These are phyloP conservation scores for Tricholoma sp. DNA, from an alignment of 768 basidiomycete genomes.

Conservation along the genomic window DNA sequence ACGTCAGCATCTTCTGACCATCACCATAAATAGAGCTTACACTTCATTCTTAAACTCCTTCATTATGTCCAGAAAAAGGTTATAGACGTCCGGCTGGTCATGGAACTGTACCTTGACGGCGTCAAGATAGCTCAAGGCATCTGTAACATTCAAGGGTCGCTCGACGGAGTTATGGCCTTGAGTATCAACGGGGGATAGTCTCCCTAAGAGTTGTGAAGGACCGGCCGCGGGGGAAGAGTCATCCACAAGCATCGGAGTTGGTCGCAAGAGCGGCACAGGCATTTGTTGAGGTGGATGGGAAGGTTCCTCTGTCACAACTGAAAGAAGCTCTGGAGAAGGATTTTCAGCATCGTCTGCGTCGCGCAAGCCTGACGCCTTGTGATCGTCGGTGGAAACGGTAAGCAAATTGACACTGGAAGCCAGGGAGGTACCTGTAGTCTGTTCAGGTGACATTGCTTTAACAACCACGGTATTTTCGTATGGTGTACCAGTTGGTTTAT, in stretches of 20 bases:
- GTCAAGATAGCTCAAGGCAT: constrained; percentile 89
- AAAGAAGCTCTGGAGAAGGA: background rate
- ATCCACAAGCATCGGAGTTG: constrained; percentile 12
- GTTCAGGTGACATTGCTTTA: background rate
- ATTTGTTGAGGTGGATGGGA: constrained; percentile 4
- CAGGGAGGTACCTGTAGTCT: background rate
- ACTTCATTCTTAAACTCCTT: constrained; percentile 97
- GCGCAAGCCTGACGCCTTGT: background rate
- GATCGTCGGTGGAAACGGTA: background rate
- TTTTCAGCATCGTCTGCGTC: background rate
- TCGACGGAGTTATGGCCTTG: constrained; percentile 27
- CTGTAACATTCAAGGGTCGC: constrained; percentile 88
- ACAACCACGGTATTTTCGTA: background rate
- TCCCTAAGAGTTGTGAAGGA: constrained; percentile 5
- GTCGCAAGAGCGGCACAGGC: constrained; percentile 3
- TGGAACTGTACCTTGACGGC: constrained; percentile 89
- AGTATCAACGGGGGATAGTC: constrained; percentile 22
- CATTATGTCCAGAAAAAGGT: constrained; percentile 94
- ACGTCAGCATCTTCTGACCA: background rate
- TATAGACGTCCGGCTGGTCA: constrained; percentile 93
- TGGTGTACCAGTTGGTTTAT: background rate
- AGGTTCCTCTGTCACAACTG: background rate
- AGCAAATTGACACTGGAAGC: background rate
- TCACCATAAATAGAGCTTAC: constrained; percentile 52
- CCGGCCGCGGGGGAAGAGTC: constrained; percentile 8